Percentiles rank a stretch among this genome's conserved stretches.
Evolutionary conservation across 345 rosid genomes (phyloP).

Genomic region (Mercurialis annua): DNA sequence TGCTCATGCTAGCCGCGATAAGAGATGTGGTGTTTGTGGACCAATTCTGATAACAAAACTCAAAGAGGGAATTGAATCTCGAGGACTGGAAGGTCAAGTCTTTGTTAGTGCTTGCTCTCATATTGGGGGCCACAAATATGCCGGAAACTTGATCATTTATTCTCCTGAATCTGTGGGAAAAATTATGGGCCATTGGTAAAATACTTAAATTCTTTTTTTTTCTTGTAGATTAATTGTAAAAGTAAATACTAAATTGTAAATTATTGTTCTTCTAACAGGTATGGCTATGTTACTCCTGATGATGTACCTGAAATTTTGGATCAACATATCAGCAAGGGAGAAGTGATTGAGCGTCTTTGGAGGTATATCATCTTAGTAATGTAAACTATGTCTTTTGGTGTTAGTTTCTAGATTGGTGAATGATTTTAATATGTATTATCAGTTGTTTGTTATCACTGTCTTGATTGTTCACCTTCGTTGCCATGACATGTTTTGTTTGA

Average conservation of each 20-base stretch:
- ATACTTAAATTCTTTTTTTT: neutral
- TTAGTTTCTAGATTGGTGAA: neutral
- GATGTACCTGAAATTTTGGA: constrained; percentile 86
- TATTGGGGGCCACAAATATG: constrained; percentile 93
- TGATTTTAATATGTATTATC: neutral
- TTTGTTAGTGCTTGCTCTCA: constrained; percentile 81
- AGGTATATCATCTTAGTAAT: constrained; percentile 41
- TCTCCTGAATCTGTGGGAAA: constrained; percentile 63
- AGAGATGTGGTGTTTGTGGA: constrained; percentile 97
- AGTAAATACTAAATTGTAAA: constrained; percentile 2
- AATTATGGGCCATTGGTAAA: constrained; percentile 75
- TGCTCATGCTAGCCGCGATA: constrained; percentile 87
- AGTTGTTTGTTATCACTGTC: neutral
- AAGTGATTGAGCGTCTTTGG: constrained; percentile 64
- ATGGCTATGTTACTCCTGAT: constrained; percentile 89
- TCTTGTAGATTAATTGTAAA: neutral
- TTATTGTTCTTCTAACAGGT: constrained; percentile 44
- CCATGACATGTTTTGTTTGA: neutral
- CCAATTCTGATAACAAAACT: constrained; percentile 75
- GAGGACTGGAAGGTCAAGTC: constrained; percentile 58
- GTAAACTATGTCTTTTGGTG: neutral
- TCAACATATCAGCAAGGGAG: constrained; percentile 80
- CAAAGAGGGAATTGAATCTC: constrained; percentile 54
- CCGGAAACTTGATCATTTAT: constrained; percentile 84
- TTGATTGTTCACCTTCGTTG: neutral